Evolutionary conservation across 2,329 filamentous ascomycete species (phyloP).

Genomic region (Cercospora sesami): DNA sequence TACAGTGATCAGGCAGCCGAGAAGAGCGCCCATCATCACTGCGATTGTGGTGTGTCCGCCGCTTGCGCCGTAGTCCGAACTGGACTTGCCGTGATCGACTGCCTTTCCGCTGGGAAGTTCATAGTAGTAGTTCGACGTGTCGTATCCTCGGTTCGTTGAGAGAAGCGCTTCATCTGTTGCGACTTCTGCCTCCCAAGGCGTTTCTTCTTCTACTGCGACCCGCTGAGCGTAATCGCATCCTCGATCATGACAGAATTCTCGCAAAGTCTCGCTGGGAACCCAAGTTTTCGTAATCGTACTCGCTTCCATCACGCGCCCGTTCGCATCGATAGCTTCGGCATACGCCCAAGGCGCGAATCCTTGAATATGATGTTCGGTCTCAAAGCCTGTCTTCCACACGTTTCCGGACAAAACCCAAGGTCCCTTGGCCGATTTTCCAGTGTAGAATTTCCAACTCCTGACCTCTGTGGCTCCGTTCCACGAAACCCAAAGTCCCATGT

Average conservation of each 20-base stretch:
- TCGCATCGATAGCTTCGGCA: conserved; percentile 38
- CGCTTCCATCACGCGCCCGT: conserved; percentile 36
- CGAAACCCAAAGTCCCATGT: conserved; percentile 53
- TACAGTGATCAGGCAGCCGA: neutral
- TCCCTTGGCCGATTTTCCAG: conserved; percentile 39
- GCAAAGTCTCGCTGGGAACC: conserved; percentile 37
- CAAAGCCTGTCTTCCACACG: conserved; percentile 46
- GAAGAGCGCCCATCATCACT: neutral
- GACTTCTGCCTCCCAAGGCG: conserved; percentile 30
- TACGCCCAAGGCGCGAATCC: conserved; percentile 35
- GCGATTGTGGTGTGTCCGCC: neutral
- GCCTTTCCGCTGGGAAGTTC: conserved; percentile 5
- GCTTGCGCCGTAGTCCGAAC: neutral
- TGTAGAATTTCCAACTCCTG: conserved; percentile 54
- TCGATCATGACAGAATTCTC: conserved; percentile 37
- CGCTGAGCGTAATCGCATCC: conserved; percentile 35
- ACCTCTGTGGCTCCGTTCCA: conserved; percentile 56
- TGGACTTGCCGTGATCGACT: conserved; percentile 8
- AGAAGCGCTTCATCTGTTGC: conserved; percentile 30
- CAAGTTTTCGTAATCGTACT: conserved; percentile 42
- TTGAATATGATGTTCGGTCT: conserved; percentile 40
- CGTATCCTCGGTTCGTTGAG: conserved; percentile 37
- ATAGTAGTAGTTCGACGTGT: conserved; percentile 39
- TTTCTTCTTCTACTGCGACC: conserved; percentile 26
- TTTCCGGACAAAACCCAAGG: conserved; percentile 44